Evolutionary conservation across 108 stramenopile genomes (phyloP), one percentile per base, ranked within the genome.

Genomic region (Cyclostephanos tholiformis): DNA sequence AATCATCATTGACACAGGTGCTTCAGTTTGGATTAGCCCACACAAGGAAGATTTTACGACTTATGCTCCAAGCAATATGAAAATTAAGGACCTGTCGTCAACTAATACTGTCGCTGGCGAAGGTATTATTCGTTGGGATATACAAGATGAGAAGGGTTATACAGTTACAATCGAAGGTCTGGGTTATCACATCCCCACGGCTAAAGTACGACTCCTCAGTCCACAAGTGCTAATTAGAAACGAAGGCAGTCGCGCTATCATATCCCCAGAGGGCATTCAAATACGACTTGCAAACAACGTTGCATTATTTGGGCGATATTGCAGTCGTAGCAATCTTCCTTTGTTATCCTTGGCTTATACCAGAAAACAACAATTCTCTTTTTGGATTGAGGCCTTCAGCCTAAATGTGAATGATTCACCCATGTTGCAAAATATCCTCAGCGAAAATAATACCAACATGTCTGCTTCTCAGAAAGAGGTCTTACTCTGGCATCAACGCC

Each of bases 81-180:
- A 41, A 22, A 69, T 69, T 38, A 69, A 56, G 17, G 68, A 69
- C 23, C 38, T 69, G 13, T 69, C 52, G 26, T 52, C 53, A 10
- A 38, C 38, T 10, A 57, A 69, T 25, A 6, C 55, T 2, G 53
- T 69, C 35, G 38, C 1, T 38, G 55, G 68, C 23, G 38, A 69
- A 36, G 35, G 68, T 38, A 20, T 69, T 22, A 14, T 69, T 0
- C 2, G 23, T 23, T 69, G 55, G 68, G 9, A 20, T 50, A 22
- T 57, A 1, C 12, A 16, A 17, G 68, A 69, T 29, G 22, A 30
- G 8, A 13, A 39, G 41, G 68, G 53, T 12, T 8, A 38, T 56
- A 11, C 19, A 6, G 53, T 41, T 12, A 25, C 25, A 11, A 6
- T 65, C 9, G 53, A 32, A 12, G 27, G 41, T 14, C 25, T 26